Evolutionary conservation across 2,329 filamentous ascomycete genomes (phyloP).

Genomic region (Dactylellina haptotyla): DNA sequence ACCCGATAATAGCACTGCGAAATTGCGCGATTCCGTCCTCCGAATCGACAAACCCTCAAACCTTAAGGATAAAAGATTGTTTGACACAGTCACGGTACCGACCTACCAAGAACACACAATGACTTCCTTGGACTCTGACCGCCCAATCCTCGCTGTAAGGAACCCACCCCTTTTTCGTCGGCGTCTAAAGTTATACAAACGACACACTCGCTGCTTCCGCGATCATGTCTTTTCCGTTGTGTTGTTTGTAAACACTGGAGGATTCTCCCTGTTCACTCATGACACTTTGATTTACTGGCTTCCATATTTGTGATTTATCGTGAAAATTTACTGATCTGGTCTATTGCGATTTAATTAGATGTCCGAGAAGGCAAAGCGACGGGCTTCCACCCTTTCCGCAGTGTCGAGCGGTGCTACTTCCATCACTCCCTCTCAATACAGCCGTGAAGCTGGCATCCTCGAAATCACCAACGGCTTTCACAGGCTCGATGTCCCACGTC

Average conservation of each 20-base stretch:
- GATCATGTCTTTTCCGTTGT: background rate
- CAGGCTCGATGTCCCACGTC: slow-evolving; percentile 88
- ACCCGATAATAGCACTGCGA: slow-evolving; percentile 1
- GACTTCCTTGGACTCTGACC: slow-evolving; percentile 51
- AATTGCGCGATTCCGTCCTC: background rate
- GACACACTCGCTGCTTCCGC: background rate
- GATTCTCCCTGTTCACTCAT: too few species aligned
- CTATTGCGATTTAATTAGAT: slow-evolving; percentile 21
- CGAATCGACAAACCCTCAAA: background rate
- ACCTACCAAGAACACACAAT: slow-evolving; percentile 6
- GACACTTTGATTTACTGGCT: background rate
- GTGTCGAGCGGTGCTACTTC: slow-evolving; percentile 55
- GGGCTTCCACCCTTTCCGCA: slow-evolving; percentile 50
- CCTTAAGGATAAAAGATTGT: slow-evolving; percentile 38
- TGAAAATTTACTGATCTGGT: background rate
- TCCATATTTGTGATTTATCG: background rate
- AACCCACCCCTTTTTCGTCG: slow-evolving; percentile 16
- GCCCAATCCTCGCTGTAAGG: slow-evolving; percentile 52
- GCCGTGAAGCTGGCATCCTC: slow-evolving; percentile 68
- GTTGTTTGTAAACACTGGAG: too few species aligned
- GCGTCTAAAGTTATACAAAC: background rate
- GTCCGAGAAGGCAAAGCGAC: slow-evolving; percentile 51
- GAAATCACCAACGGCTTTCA: slow-evolving; percentile 82
- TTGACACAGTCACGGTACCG: slow-evolving; percentile 44
- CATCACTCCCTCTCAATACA: slow-evolving; percentile 67